phyloP scores from a whole-genome alignment of 1,139 yeast species.

The Scheffersomyces titani region DNA sequence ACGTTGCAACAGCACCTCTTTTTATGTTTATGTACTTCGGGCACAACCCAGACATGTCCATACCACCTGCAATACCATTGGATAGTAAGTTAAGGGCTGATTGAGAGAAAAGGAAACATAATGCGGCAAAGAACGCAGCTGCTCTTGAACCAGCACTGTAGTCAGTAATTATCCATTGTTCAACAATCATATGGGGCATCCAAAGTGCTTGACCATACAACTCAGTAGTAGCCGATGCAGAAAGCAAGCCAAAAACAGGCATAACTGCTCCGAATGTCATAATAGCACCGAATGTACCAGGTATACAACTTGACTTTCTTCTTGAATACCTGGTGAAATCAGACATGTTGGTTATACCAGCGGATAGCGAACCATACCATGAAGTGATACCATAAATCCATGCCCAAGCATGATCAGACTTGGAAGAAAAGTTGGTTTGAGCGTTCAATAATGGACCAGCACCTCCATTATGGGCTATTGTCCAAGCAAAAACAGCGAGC shows the following conservation, averaged over 20 bases:
- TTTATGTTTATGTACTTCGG: conserved; percentile 32
- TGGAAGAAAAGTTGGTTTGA: conserved; percentile 10
- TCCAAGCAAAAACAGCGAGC: conserved; percentile 36
- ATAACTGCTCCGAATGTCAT: conserved; percentile 21
- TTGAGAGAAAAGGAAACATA: conserved; percentile 21
- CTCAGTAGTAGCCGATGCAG: conserved; percentile 34
- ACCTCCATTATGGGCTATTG: conserved; percentile 25
- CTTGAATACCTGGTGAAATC: conserved; percentile 45
- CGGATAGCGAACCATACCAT: conserved; percentile 44
- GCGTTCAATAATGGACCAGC: conserved; percentile 33
- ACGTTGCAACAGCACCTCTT: conserved; percentile 47
- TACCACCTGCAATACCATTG: conserved; percentile 27
- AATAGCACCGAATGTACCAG: conserved; percentile 16
- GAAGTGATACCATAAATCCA: conserved; percentile 44
- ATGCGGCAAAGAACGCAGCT: conserved; percentile 31
- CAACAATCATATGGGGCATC: conserved; percentile 36
- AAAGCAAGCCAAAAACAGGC: conserved; percentile 20
- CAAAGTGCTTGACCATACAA: conserved; percentile 27
- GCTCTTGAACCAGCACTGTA: conserved; percentile 26
- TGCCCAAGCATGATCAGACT: conserved; percentile 28
- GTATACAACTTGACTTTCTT: conserved; percentile 10
- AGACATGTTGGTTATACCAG: conserved; percentile 43
- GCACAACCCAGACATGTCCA: conserved; percentile 29
- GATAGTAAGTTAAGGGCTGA: conserved; percentile 22
- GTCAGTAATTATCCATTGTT: conserved; percentile 22